Conservation (phyloP, 2,329 filamentous ascomycete species). For the Hypoxylon rubiginosum region DNA sequence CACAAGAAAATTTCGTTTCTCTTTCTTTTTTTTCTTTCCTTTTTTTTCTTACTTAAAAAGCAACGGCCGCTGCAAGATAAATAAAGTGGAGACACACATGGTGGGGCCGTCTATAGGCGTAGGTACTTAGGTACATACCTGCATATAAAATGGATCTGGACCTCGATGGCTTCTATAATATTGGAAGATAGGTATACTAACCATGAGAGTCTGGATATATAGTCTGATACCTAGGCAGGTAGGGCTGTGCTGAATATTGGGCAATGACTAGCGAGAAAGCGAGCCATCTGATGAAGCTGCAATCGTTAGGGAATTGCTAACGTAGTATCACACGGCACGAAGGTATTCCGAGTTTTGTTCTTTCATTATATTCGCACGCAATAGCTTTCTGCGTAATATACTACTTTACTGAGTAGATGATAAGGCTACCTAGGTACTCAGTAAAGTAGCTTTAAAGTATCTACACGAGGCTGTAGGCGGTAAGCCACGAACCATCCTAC, state of each 20-base stretch:
- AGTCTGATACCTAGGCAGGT: too few species aligned
- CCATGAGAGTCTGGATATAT: too few species aligned
- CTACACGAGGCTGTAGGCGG: neutral
- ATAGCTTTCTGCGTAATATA: constrained; percentile 11
- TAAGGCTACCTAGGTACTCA: neutral
- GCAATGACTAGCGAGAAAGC: neutral
- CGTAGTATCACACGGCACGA: neutral
- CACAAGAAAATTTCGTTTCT: constrained; percentile 20
- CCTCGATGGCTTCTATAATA: too few species aligned
- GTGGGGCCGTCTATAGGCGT: constrained; percentile 2
- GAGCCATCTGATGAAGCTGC: neutral
- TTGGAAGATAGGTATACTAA: too few species aligned
- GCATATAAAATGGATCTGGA: too few species aligned
- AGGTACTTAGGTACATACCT: constrained; percentile 3
- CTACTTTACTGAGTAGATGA: constrained; percentile 2
- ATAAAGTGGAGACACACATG: constrained; percentile 29
- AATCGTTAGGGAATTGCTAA: neutral
- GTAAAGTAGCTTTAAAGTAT: neutral
- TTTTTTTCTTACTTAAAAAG: neutral
- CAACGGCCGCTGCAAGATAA: constrained; percentile 19
- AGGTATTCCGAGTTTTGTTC: constrained; percentile 4
- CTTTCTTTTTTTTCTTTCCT: neutral
- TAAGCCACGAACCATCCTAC: neutral
- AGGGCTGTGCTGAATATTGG: too few species aligned
- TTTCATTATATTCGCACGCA: constrained; percentile 19